Evolutionary conservation across 2,329 filamentous ascomycete genomes (phyloP).

Genomic region (Grosmannia huntii): DNA sequence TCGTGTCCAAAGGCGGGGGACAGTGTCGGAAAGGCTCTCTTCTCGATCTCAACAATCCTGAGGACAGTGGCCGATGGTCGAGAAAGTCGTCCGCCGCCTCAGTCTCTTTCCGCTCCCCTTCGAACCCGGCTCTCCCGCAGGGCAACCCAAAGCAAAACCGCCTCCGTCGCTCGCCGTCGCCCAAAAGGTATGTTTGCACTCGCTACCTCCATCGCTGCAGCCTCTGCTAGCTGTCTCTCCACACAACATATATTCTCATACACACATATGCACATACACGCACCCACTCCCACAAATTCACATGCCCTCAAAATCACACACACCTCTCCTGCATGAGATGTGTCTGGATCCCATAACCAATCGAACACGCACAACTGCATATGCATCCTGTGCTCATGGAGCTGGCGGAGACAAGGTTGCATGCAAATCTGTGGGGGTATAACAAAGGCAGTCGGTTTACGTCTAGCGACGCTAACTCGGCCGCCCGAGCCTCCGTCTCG

Average conservation of each 20-base stretch:
- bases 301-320: not conserved
- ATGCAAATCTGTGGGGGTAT: constrained; percentile 2
- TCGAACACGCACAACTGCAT: not conserved
- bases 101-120: constrained; percentile 31
- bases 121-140: constrained; percentile 33
- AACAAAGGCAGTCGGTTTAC: not conserved
- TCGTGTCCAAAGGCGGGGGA: not conserved
- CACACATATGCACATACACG: not conserved
- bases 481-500: not conserved
- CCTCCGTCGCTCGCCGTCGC: constrained; percentile 32
- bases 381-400: not conserved
- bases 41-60: constrained; percentile 15
- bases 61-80: constrained; percentile 22
- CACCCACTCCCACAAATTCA: not conserved
- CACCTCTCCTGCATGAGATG: not conserved
- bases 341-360: not conserved
- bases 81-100: constrained; percentile 35
- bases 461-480: not conserved
- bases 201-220: not conserved
- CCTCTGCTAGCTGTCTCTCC: not conserved
- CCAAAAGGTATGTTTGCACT: constrained; percentile 30
- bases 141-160: constrained; percentile 31
- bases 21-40: not conserved
- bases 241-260: not conserved
- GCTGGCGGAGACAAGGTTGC: constrained; percentile 2